Evolutionary conservation across 441 rosid genomes (phyloP).

Genomic region (Arabidopsis lyrata): DNA sequence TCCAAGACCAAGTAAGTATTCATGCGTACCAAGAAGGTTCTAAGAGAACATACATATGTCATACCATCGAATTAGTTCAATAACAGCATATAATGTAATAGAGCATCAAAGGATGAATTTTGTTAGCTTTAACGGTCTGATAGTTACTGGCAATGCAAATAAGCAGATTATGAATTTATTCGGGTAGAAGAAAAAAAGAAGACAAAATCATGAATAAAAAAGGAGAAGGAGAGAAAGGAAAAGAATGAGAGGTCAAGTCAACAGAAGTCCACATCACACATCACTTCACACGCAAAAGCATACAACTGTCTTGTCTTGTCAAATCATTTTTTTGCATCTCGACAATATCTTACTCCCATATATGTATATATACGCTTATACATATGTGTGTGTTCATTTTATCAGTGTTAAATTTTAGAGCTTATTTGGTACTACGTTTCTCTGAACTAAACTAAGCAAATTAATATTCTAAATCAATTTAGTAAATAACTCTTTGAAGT

Average conservation of each 20-base stretch:
- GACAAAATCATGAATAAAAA: slow-evolving; percentile 1
- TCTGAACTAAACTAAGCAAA: not conserved
- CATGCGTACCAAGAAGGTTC: not conserved
- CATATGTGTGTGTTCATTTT: not conserved
- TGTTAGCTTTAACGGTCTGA: not conserved
- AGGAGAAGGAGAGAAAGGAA: not conserved
- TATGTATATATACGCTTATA: not conserved
- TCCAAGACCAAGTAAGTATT: not conserved
- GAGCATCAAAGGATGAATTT: not conserved
- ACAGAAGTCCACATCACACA: slow-evolving; percentile 43
- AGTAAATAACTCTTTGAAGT: not conserved
- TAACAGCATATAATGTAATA: not conserved
- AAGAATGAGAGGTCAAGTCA: slow-evolving; percentile 47
- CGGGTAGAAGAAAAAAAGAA: not conserved
- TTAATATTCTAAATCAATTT: not conserved
- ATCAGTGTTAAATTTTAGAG: not conserved
- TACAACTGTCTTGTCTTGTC: slow-evolving; percentile 46
- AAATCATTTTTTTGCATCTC: slow-evolving; percentile 42
- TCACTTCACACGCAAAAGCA: slow-evolving; percentile 44
- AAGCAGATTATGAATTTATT: not conserved
- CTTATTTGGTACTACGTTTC: not conserved
- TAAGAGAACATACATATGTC: slow-evolving; percentile 1
- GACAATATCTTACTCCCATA: slow-evolving; percentile 38
- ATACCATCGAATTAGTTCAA: slow-evolving; percentile 1
- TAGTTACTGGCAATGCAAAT: not conserved